Conservation (phyloP, 192 early-diverging fungal species). For the Diversispora epigaea region DNA sequence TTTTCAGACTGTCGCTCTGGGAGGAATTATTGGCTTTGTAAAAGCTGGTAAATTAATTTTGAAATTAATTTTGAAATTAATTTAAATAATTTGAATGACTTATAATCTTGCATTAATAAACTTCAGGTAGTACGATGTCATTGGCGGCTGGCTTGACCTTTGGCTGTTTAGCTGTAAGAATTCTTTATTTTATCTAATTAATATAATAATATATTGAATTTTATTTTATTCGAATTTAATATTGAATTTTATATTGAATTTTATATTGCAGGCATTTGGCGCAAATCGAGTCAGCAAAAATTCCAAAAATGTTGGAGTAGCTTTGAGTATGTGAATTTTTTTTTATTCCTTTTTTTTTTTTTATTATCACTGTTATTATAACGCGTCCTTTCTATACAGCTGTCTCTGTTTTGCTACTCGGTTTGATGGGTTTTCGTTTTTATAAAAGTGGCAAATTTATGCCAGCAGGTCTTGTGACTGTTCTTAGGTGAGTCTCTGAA, state of each 20-base stretch:
- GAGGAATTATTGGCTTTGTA: constrained; percentile 35
- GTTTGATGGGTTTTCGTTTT: constrained; percentile 46
- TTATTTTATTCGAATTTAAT: not conserved
- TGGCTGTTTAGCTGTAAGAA: constrained; percentile 30
- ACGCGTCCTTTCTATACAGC: constrained; percentile 1
- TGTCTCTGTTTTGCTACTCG: constrained; percentile 32
- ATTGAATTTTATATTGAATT: not conserved
- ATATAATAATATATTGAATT: not conserved
- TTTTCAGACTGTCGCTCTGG: constrained; percentile 24
- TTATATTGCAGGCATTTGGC: constrained; percentile 26
- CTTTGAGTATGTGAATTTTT: constrained; percentile 35
- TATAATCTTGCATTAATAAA: not conserved
- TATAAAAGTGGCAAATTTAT: constrained; percentile 44
- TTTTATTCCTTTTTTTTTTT: not conserved
- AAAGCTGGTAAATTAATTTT: constrained; percentile 14
- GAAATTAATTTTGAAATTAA: constrained; percentile 22
- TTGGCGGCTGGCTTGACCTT: constrained; percentile 38
- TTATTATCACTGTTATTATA: constrained; percentile 10
- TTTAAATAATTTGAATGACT: not conserved
- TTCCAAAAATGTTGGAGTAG: constrained; percentile 33
- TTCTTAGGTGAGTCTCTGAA: constrained; percentile 36
- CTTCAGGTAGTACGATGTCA: constrained; percentile 34
- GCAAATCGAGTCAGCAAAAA: constrained; percentile 37
- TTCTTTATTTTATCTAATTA: not conserved
- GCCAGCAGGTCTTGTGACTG: constrained; percentile 45